Conservation (phyloP, 257 asterid species). For the Solanum ahanhuiri region DNA sequence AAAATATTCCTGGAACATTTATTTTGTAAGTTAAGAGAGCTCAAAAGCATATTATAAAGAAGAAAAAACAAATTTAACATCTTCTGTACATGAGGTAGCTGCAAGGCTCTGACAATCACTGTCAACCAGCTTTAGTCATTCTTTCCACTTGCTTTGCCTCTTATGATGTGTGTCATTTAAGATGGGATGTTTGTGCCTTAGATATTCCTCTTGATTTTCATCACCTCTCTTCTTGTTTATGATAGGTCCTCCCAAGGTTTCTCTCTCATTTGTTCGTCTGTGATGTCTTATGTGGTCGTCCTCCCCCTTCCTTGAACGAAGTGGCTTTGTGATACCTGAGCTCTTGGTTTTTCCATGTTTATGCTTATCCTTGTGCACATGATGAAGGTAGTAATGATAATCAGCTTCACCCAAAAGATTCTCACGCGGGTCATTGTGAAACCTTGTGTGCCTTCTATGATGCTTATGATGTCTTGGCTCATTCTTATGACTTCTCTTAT, state of each 20-base stretch:
- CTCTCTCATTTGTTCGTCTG: slow-evolving; percentile 28
- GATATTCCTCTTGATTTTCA: slow-evolving; percentile 13
- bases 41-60: not conserved
- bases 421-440: slow-evolving; percentile 20
- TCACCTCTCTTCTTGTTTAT: slow-evolving; percentile 1
- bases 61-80: not conserved
- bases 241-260: slow-evolving; percentile 8
- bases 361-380: slow-evolving; percentile 60
- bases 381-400: slow-evolving; percentile 57
- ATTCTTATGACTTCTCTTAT: slow-evolving; percentile 27
- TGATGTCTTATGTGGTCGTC: slow-evolving; percentile 27
- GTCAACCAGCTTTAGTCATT: not conserved
- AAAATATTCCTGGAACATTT: not conserved
- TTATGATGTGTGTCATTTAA: slow-evolving; percentile 6
- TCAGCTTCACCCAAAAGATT: slow-evolving; percentile 31
- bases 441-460: slow-evolving; percentile 26
- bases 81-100: not conserved
- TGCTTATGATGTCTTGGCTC: slow-evolving; percentile 35
- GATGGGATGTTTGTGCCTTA: slow-evolving; percentile 7
- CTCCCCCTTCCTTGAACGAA: slow-evolving; percentile 18
- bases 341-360: slow-evolving; percentile 43
- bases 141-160: slow-evolving; percentile 9
- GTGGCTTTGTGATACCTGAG: slow-evolving; percentile 20
- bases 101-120: not conserved
- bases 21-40: not conserved